Base-by-base conservation (phyloP, 176 grass and related monocot species). In the Saccharum officinarum region DNA sequence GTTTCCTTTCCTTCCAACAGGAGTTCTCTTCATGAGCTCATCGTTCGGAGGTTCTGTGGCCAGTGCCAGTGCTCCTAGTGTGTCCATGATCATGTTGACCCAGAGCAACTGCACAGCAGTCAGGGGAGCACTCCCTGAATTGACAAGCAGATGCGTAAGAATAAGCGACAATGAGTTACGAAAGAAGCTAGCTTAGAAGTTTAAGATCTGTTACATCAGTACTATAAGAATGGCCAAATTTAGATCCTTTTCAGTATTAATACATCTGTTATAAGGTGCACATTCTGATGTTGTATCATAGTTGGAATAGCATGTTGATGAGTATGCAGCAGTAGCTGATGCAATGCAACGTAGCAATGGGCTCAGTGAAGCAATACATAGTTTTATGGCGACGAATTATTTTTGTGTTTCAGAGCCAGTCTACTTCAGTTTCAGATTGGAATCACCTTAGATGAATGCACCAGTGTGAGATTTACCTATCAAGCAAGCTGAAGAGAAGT, bases 51-150 rank as follows among this genome's bases (percentile, higher is more conserved):
- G 97, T 66, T 98, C 97, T 11, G 97, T 96, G 50, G 97, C 97
- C 88, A 98, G 76, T 65, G 97, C 97, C 69, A 98, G 84, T 71
- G 97, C 97, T 39, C 97, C 97, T 67, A 98, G 91, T 72, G 97
- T 98, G 76, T 98, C 97, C 97, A 98, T 98, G 83, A 98, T 96
- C 97, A 98, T 96, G 84, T 98, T 98, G 69, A 98, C 93, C 97
- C 97, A 98, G 52, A 98, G 97, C 82, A 98, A 79, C 73, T 98
- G 97, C 22, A 98, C 97, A 67, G 97, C 97, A 80, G 93, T 95
- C 69, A 98, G 91, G 87, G 97, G 97, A 80, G 97, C 91, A 73
- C 91, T 95, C 38, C 97, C 94, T 99, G 59, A 41, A 69, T 78
- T 42, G 17, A 49, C 7, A 83, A 39, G 15, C 25, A 84, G 22